Evolutionary conservation across 345 rosid species (phyloP), one percentile per base, ranked within the genome.

Genomic region (Chamaenerion angustifolium): DNA sequence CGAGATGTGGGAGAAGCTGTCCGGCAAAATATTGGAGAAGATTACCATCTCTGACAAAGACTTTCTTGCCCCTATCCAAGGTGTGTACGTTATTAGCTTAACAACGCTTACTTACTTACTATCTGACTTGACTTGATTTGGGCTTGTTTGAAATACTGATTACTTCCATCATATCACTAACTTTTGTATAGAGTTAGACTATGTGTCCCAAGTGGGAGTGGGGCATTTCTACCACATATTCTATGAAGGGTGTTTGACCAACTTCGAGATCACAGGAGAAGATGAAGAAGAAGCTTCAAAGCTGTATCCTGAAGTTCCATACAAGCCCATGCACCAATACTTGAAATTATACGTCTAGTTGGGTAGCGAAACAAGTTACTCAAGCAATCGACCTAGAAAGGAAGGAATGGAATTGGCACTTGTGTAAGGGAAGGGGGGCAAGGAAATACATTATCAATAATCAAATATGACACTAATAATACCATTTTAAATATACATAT

Each of bases 161-260:
- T n/a, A n/a, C n/a, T n/a, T n/a, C n/a, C n/a, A n/a, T n/a, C n/a
- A n/a, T n/a, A n/a, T n/a, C n/a, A n/a, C n/a, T n/a, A n/a, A n/a
- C n/a, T 12, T 45, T 1, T 45, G 10, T 46, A 68, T 70, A 83
- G 98, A 59, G 2, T 13, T 58, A 78, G 89, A 76, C 50, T 67
- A 68, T 48, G 85, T 74, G 13, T 54, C 18, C 0, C 74, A 78
- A 54, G 96, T 65, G 5, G 98, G 87, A 40, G 40, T 78, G 13
- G 92, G 94, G 19, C 98, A 90, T 64, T 90, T 83, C 64, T 80
- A 75, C 59, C 95, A 90, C 52, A 71, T 90, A 0, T 90, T 67
- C 64, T 90, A 78, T 11, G 93, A 90, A 56, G 94, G 98, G 18
- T 78, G 98, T 52, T 63, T 86, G 16, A 67, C 92, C 10, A 78